phyloP scores from a whole-genome alignment of 2,329 filamentous ascomycete species.

The Raffaelea albimanens region DNA sequence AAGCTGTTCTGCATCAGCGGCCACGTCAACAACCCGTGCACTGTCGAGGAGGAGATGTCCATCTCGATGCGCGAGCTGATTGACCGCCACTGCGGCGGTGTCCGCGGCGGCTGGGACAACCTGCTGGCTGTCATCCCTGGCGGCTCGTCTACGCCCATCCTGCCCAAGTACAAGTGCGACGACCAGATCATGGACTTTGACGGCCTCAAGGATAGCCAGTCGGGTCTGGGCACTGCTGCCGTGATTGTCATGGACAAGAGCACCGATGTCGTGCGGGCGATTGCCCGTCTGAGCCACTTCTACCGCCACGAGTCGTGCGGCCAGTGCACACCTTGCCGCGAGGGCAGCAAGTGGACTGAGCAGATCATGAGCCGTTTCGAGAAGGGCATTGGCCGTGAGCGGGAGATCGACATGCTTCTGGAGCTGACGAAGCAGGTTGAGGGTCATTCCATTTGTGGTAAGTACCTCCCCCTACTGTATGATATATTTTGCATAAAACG shows the following conservation, averaged over 20 bases:
- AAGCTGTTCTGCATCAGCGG: slow-evolving; percentile 98
- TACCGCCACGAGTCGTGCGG: slow-evolving; percentile 98
- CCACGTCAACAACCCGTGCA: slow-evolving; percentile 96
- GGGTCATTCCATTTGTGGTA: slow-evolving; percentile 96
- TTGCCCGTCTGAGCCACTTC: slow-evolving; percentile 87
- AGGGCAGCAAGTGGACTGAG: slow-evolving; percentile 97
- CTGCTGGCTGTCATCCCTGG: slow-evolving; percentile 90
- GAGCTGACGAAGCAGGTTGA: slow-evolving; percentile 99
- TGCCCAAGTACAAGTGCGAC: slow-evolving; percentile 84
- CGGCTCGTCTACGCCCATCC: slow-evolving; percentile 90
- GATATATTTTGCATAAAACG: no score
- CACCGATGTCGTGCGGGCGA: slow-evolving; percentile 89
- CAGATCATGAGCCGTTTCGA: slow-evolving; percentile 98
- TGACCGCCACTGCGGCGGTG: slow-evolving; percentile 95
- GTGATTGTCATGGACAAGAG: slow-evolving; percentile 99
- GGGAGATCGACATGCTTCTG: slow-evolving; percentile 99
- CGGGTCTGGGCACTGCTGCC: slow-evolving; percentile 90
- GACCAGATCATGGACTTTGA: slow-evolving; percentile 99
- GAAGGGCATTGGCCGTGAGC: slow-evolving; percentile 74
- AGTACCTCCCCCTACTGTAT: slow-evolving; percentile 23
- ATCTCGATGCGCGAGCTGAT: slow-evolving; percentile 94
- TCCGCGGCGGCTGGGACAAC: slow-evolving; percentile 96
- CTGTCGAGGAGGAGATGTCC: slow-evolving; percentile 98
- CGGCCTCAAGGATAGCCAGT: slow-evolving; percentile 93
- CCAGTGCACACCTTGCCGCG: slow-evolving; percentile 98